These are phyloP conservation scores for Galeopsis tetrahit DNA, from an alignment of 257 asterid genomes.

Conservation along the genomic window DNA sequence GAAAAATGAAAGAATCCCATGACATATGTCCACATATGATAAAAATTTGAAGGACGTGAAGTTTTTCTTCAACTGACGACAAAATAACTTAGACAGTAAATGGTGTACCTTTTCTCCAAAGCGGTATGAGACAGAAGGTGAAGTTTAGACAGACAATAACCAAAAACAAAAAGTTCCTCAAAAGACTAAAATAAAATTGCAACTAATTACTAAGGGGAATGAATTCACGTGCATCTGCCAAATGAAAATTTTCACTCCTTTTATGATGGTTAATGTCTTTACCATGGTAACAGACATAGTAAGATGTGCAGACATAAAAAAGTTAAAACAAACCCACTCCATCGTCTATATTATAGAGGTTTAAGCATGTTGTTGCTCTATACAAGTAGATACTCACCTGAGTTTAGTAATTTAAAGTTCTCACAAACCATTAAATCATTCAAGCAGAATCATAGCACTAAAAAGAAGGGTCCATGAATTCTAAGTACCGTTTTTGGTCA, in stretches of 20 bases:
- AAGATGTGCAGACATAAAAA: conserved; percentile 22
- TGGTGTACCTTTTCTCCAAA: conserved; percentile 12
- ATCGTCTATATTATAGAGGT: background rate
- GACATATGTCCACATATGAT: conserved; percentile 15
- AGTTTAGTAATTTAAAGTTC: conserved; percentile 1
- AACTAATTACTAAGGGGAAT: background rate
- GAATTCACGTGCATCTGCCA: conserved; percentile 26
- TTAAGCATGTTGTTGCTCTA: background rate
- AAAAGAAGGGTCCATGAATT: conserved; percentile 24
- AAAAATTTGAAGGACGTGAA: conserved; percentile 6
- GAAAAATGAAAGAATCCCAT: conserved; percentile 15
- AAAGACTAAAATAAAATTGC: conserved; percentile 2
- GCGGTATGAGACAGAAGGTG: conserved; percentile 9
- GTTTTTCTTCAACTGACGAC: background rate
- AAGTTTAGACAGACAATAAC: background rate
- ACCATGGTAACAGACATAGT: background rate
- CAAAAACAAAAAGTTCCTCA: background rate
- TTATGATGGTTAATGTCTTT: background rate
- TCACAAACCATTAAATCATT: conserved; percentile 19
- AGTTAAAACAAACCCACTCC: background rate
- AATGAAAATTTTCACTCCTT: background rate
- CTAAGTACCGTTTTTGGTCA: conserved; percentile 72
- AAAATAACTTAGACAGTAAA: conserved; percentile 22
- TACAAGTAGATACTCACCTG: conserved; percentile 16
- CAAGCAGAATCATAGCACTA: conserved; percentile 23